Evolutionary conservation across 768 basidiomycete genomes (phyloP), one percentile per base, ranked within the genome.

Genomic region (Podaxis sp.): DNA sequence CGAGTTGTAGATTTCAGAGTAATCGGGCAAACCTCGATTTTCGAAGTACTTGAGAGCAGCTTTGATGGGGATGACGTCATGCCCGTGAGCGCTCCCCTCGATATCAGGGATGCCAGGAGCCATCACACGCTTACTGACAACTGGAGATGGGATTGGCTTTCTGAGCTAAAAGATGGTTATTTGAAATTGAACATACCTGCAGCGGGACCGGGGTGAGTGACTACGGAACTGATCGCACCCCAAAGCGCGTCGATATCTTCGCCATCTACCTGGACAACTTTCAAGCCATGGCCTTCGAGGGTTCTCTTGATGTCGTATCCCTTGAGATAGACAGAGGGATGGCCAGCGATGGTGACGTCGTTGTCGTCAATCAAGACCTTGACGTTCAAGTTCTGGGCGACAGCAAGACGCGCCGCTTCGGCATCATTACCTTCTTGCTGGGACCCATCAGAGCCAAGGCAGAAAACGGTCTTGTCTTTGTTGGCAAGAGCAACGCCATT

Each of bases 341-440:
- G 92, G 0, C 93, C 93, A n/a, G 93, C 87, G 64, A 95, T 95
- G 7, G 93, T 95, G 66, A 95, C 93, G 71, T 95, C 88, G 75
- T 95, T 95, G 75, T 94, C 91, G 67, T 95, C 93, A 66, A 95
- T 88, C 72, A 95, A 74, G 60, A 95, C 78, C 75, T 95, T 95
- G 74, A 95, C 84, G 72, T 94, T 93, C 67, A 95, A 79, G 48
- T 79, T 75, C 71, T 94, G 87, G 2, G 93, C 93, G 46, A 93
- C 93, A 17, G 93, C 93, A 36, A 95, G 81, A 17, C 93, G 82
- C 13, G 93, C 93, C 15, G 93, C 93, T 71, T 95, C 93, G 1
- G 93, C 93, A 68, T 95, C 92, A 71, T 95, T 90, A 15, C 93
- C 93, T 72, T 95, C 93, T 73, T 95, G 93, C 71, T 95, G 92